Conservation (phyloP, 768 basidiomycete species). For the Suillus alpinus region DNA sequence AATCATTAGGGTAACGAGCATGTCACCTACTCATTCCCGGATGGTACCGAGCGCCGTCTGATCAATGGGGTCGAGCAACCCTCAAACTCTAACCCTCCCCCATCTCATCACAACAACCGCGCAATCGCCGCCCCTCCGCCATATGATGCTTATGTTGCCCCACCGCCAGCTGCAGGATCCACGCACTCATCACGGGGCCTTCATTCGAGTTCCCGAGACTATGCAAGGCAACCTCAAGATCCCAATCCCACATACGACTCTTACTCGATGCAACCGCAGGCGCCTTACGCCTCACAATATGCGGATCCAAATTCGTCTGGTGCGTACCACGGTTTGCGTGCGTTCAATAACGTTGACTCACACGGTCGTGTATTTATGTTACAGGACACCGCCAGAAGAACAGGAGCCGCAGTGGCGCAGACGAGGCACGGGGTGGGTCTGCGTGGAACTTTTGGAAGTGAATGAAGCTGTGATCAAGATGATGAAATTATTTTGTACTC, state of each 20-base stretch:
- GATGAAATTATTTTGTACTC: conserved; percentile 6
- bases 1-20: conserved; percentile 69
- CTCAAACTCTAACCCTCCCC: conserved; percentile 10
- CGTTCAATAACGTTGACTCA: neutral
- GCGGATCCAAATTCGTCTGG: neutral
- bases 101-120: conserved; percentile 9
- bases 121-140: conserved; percentile 13
- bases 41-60: conserved; percentile 62
- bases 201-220: neutral
- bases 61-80: conserved; percentile 63
- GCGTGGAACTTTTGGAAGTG: conserved; percentile 13
- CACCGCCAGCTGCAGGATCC: neutral
- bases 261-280: neutral
- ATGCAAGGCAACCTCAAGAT: neutral
- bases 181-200: neutral
- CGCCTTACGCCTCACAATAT: neutral
- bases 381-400: neutral
- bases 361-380: neutral
- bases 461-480: neutral
- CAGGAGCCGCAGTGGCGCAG: conserved; percentile 4
- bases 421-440: conserved; percentile 5
- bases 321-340: neutral
- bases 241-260: neutral
- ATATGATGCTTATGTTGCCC: conserved; percentile 13
- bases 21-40: conserved; percentile 59